Evolutionary conservation across 768 basidiomycete genomes (phyloP).

Genomic region (Suillus luteus): DNA sequence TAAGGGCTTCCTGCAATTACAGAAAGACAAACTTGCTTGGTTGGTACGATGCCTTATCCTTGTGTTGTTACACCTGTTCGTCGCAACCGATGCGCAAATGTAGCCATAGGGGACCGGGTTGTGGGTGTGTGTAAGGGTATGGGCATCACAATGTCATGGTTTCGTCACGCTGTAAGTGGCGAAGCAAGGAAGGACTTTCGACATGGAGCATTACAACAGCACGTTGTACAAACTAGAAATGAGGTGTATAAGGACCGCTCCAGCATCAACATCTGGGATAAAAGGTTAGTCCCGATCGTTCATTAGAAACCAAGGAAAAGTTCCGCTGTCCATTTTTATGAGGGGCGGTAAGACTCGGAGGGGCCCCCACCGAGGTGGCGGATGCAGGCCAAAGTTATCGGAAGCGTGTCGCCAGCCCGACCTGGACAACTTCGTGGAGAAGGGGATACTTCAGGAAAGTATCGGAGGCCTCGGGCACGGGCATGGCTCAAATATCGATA

Average conservation of each 20-base stretch:
- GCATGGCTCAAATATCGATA: background rate
- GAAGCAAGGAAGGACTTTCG: background rate
- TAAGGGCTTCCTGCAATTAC: too few relatives aligned
- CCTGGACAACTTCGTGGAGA: background rate
- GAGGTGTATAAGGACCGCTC: background rate
- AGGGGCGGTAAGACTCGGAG: background rate
- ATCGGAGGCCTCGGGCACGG: background rate
- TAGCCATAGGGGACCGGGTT: background rate
- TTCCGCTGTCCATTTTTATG: background rate
- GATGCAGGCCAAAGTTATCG: background rate
- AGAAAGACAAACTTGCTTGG: background rate
- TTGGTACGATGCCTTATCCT: background rate
- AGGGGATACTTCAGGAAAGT: background rate
- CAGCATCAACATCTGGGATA: background rate
- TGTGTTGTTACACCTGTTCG: background rate
- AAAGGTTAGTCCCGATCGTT: background rate
- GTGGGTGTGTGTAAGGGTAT: background rate
- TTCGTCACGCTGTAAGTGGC: background rate
- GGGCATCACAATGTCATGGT: background rate
- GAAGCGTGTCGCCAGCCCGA: background rate
- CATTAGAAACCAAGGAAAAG: background rate
- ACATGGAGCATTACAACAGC: background rate
- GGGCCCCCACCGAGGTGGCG: background rate
- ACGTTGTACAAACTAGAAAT: background rate
- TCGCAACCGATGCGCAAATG: background rate